Evolutionary conservation across 768 basidiomycete species (phyloP).

Genomic region (Amanita polypyramis): DNA sequence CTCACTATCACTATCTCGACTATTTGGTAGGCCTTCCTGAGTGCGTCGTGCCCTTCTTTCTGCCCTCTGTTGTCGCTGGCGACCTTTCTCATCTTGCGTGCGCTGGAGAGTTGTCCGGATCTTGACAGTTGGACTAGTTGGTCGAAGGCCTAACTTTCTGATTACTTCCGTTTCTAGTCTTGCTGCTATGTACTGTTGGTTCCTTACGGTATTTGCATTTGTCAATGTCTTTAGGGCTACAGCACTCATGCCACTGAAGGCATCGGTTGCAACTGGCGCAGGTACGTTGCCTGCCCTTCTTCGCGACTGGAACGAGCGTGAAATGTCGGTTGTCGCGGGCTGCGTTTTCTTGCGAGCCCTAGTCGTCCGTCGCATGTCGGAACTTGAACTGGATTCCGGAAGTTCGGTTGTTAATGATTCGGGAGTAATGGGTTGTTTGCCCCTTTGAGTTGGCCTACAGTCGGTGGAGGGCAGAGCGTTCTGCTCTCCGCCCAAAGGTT

Average conservation of each 20-base stretch:
- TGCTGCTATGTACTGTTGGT: slow-evolving; percentile 54
- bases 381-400: neutral
- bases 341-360: slow-evolving; percentile 33
- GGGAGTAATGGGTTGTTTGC: neutral
- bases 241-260: slow-evolving; percentile 59
- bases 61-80: slow-evolving; percentile 47
- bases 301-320: slow-evolving; percentile 25
- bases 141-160: slow-evolving; percentile 56
- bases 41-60: slow-evolving; percentile 43
- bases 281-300: slow-evolving; percentile 28
- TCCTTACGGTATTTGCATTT: slow-evolving; percentile 57
- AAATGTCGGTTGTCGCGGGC: slow-evolving; percentile 22
- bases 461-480: neutral
- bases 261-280: slow-evolving; percentile 23
- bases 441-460: neutral
- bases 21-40: slow-evolving; percentile 24
- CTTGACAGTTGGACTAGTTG: slow-evolving; percentile 73
- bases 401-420: neutral
- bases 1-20: slow-evolving; percentile 18
- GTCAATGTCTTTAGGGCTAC: slow-evolving; percentile 64
- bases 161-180: slow-evolving; percentile 63
- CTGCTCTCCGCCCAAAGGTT: neutral
- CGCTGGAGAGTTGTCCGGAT: slow-evolving; percentile 58
- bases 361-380: slow-evolving; percentile 33
- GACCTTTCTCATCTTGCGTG: slow-evolving; percentile 51